phyloP scores from a whole-genome alignment of 2,329 filamentous ascomycete genomes.

The Stachybotrys echinatus region DNA sequence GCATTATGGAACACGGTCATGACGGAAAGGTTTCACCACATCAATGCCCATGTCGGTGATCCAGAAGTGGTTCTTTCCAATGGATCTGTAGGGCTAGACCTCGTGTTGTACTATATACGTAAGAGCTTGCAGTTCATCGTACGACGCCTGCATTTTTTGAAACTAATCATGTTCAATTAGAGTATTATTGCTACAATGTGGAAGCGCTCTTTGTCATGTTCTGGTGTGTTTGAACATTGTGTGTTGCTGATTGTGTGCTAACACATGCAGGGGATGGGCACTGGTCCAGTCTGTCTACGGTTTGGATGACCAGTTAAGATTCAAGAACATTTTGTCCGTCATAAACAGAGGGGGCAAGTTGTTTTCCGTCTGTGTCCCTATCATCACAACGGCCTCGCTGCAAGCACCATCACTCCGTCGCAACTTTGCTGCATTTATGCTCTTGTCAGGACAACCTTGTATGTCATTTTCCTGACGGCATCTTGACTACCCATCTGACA shows the following conservation, averaged over 20 bases:
- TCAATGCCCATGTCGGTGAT: slow-evolving; percentile 24
- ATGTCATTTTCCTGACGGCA: background rate
- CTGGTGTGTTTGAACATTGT: slow-evolving; percentile 26
- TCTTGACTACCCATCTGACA: background rate
- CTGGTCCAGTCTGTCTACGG: background rate
- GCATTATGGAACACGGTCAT: slow-evolving; percentile 33
- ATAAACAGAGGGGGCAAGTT: background rate
- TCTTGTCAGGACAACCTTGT: background rate
- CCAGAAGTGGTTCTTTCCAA: slow-evolving; percentile 37
- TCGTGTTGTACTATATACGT: slow-evolving; percentile 44
- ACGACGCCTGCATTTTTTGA: background rate
- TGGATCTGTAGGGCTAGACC: slow-evolving; percentile 32
- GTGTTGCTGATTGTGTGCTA: background rate
- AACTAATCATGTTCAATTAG: slow-evolving; percentile 18
- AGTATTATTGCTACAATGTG: slow-evolving; percentile 46
- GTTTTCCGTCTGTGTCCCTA: background rate
- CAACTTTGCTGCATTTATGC: background rate
- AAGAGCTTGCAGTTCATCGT: slow-evolving; percentile 11
- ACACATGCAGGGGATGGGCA: background rate
- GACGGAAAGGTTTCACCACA: slow-evolving; percentile 29
- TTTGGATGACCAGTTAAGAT: background rate
- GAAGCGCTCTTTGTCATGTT: slow-evolving; percentile 39
- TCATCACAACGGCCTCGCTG: background rate
- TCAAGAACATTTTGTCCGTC: background rate
- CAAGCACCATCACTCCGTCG: background rate